Base-by-base conservation (phyloP, 768 basidiomycete genomes). In the Nevesoporus exiguus region DNA sequence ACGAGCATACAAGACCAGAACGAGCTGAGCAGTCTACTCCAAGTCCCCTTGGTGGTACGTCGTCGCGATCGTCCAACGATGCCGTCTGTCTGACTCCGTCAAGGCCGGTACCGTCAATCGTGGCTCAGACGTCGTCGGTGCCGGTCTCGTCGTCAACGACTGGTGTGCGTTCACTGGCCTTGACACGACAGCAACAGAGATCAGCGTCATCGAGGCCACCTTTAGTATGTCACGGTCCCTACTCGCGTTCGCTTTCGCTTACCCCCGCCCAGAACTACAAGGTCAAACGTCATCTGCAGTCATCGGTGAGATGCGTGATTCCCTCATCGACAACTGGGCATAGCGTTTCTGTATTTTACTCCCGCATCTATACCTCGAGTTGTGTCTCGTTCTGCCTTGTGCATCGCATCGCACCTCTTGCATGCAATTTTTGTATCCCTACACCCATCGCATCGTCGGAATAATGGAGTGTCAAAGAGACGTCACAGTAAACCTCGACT, bases 131-230 rank as follows among this genome's bases (percentile, higher is more conserved):
- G 94, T 98, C 34, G 86, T 99, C 60, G 97, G 97, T 29, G 97
- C 96, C 9, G 97, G 97, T 29, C 79, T 98, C 31, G 93, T 99
- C 52, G 97, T 98, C 53, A 99, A 99, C 66, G 97, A 98, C 70
- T 98, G 97, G 97, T 93, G 91, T 75, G 97, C 97, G 10, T 98
- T 98, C 74, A 93, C 94, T n/a, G 97, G 97, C 33, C 79, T 97
- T 27, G 97, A 99, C 67, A 98, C 97, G 56, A 99, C 97, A n/a
- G 97, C 97, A 37, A 98, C 96, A 49, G 97, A 99, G 73, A 93
- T 98, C 71, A 91, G 88, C 64, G 96, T 99, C 36, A 97, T 98
- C 63, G 97, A 99, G 71, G 94, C 95, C 25, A 80, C 93, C 47
- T 99, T 99, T 79, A 94, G 94, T 96, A 66, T 64, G 93, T 84